Percentiles rank a stretch among this genome's conserved stretches.
These are phyloP conservation scores for Clathrospora elynae DNA, from an alignment of 2,329 filamentous ascomycete species.

Conservation along the genomic window DNA sequence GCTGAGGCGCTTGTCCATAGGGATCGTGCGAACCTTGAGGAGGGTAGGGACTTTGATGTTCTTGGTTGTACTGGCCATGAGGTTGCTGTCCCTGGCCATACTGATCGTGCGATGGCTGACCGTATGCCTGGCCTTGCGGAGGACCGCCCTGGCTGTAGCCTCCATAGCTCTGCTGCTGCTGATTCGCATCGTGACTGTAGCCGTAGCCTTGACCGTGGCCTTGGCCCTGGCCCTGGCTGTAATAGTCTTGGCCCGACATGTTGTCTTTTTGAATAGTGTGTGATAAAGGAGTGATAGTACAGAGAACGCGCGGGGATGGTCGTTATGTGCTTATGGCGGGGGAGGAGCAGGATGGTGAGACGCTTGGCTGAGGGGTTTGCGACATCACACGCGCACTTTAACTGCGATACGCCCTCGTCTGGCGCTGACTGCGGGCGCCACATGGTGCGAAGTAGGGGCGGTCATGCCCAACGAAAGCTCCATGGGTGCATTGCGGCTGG, in stretches of 20 bases:
- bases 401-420: conserved; percentile 21
- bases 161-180: conserved; percentile 33
- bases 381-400: conserved; percentile 31
- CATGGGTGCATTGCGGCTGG: conserved; percentile 27
- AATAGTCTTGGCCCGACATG: conserved; percentile 43
- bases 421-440: conserved; percentile 24
- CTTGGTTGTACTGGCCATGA: conserved; percentile 16
- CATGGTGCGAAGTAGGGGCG: conserved; percentile 12
- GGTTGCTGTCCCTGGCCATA: conserved; percentile 36
- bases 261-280: background rate
- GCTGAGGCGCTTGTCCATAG: conserved; percentile 32
- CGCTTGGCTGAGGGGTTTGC: conserved; percentile 24
- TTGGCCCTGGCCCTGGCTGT: conserved; percentile 35
- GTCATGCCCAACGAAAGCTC: conserved; percentile 17
- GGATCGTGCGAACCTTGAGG: conserved; percentile 35
- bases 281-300: too few relatives aligned
- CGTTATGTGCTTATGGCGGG: conserved; percentile 24
- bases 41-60: conserved; percentile 13
- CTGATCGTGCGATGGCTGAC: conserved; percentile 36
- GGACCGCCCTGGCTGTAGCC: conserved; percentile 29
- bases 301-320: conserved; percentile 10
- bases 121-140: conserved; percentile 32
- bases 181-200: conserved; percentile 31
- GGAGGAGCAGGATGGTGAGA: conserved; percentile 27
- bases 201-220: conserved; percentile 25